phyloP scores from a whole-genome alignment of 225 moss, liverwort and hornwort genomes.

The Neckera pumila region DNA sequence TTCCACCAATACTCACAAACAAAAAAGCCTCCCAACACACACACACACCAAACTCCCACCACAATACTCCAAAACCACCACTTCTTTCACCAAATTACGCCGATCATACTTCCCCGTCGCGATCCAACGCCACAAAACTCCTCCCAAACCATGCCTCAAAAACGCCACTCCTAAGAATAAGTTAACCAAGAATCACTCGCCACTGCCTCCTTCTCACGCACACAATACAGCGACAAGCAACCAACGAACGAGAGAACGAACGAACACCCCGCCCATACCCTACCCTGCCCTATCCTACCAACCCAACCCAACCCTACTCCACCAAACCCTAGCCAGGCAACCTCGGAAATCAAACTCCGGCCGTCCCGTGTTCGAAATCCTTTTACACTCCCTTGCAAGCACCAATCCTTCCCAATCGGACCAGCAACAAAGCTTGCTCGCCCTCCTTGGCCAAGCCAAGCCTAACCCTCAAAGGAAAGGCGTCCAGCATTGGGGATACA shows the following conservation, averaged over 20 bases:
- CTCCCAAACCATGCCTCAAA: not conserved
- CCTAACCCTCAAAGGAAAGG: not conserved
- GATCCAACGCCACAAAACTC: not conserved
- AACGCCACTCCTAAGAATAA: not conserved
- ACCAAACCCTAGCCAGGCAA: not conserved
- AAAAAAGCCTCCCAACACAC: not conserved
- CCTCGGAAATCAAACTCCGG: not conserved
- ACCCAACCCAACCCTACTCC: not conserved
- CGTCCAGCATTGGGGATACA: not conserved
- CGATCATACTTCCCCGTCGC: not conserved
- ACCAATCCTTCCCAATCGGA: not conserved
- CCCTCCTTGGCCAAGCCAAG: not conserved
- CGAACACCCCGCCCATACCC: not conserved
- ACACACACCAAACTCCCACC: not conserved
- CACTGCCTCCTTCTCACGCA: not conserved
- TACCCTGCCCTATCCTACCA: not conserved
- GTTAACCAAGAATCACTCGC: not conserved
- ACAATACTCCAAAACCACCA: not conserved
- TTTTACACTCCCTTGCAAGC: not conserved
- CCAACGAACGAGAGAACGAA: not conserved
- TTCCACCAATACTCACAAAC: not conserved
- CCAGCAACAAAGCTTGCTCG: not conserved
- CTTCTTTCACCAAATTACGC: not conserved
- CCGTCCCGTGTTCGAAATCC: not conserved
- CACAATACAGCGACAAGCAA: not conserved